Percentiles rank a stretch among this genome's conserved stretches.
phyloP scores from a whole-genome alignment of 345 rosid genomes.

The Sonneratia caseolaris region DNA sequence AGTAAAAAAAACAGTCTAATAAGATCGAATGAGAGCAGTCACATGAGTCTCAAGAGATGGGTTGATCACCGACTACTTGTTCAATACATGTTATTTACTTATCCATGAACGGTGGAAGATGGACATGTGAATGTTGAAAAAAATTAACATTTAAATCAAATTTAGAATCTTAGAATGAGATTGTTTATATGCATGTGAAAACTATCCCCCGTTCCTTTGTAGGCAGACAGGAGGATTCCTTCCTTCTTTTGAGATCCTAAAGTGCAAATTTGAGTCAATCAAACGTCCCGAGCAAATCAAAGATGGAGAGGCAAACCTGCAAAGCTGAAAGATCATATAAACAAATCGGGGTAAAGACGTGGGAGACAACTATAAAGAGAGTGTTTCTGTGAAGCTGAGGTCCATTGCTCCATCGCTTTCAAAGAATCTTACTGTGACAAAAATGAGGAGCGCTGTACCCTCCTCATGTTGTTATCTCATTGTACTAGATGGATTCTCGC shows the following conservation, averaged over 20 bases:
- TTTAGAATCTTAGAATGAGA: too few relatives aligned
- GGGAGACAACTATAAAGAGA: constrained; percentile 2
- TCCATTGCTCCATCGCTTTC: not conserved
- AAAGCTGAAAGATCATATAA: not conserved
- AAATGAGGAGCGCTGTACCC: not conserved
- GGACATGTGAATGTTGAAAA: too few relatives aligned
- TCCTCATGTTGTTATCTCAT: too few relatives aligned
- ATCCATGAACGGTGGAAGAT: too few relatives aligned
- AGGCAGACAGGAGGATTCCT: not conserved
- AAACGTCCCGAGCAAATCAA: not conserved
- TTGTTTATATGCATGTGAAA: too few relatives aligned
- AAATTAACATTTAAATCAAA: too few relatives aligned
- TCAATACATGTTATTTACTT: too few relatives aligned
- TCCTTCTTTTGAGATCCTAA: not conserved
- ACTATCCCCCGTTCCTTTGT: not conserved
- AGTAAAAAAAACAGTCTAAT: too few relatives aligned
- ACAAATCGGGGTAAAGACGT: not conserved
- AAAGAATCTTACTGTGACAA: not conserved
- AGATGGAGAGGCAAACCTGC: not conserved
- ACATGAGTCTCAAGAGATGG: too few relatives aligned
- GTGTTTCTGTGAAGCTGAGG: not conserved
- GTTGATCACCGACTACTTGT: too few relatives aligned
- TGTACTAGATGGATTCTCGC: too few relatives aligned
- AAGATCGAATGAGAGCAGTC: too few relatives aligned
- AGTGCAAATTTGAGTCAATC: not conserved